Percentiles rank a stretch among this genome's conserved stretches.
Conservation (phyloP, 1,139 yeast genomes). For the Waltiozyma sp. region DNA sequence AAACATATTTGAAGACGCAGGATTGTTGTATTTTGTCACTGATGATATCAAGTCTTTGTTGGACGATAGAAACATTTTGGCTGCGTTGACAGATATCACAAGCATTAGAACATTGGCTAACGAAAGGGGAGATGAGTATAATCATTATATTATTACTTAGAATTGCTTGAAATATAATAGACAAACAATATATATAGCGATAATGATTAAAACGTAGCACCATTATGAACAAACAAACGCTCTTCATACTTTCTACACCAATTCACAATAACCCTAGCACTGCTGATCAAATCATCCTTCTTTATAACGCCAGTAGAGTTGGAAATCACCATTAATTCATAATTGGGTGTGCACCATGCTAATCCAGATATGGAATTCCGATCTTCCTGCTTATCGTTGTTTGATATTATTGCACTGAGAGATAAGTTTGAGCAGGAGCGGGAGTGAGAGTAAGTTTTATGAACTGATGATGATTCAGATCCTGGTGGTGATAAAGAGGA, state of each 20-base stretch:
- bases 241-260: slow-evolving; percentile 52
- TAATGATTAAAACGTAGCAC: slow-evolving; percentile 35
- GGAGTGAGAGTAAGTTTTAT: background rate
- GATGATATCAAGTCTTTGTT: slow-evolving; percentile 4
- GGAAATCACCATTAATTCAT: slow-evolving; percentile 44
- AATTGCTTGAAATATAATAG: no score
- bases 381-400: slow-evolving; percentile 11
- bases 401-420: background rate
- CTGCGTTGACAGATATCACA: slow-evolving; percentile 4
- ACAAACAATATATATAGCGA: no score
- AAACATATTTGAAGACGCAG: slow-evolving; percentile 1
- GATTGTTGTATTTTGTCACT: slow-evolving; percentile 3
- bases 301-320: slow-evolving; percentile 33
- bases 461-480: background rate
- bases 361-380: slow-evolving; percentile 31
- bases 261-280: slow-evolving; percentile 39
- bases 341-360: slow-evolving; percentile 45
- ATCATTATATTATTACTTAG: no score
- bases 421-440: background rate
- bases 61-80: slow-evolving; percentile 2
- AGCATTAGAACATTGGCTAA: background rate
- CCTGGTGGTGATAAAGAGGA: background rate
- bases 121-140: background rate
- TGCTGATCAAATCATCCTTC: slow-evolving; percentile 36
- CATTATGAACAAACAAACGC: slow-evolving; percentile 48